Conservation (phyloP, 2,329 filamentous ascomycete species). For the Lecanicillium sp. region DNA sequence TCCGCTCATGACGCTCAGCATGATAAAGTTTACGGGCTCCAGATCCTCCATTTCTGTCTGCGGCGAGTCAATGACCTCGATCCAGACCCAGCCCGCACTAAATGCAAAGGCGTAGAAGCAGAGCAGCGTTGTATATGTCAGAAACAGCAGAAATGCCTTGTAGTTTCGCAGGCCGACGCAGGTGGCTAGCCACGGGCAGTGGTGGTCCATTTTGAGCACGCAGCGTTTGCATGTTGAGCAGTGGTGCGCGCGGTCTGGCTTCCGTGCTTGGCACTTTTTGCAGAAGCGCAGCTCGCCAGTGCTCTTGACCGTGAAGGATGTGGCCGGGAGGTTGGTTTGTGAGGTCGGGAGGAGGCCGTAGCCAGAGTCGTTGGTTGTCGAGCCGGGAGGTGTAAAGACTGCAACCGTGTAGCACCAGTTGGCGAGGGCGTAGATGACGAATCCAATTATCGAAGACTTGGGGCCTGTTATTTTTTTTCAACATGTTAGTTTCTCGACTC, state of each 20-base stretch:
- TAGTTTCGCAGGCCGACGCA: slow-evolving; percentile 93
- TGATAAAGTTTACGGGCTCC: slow-evolving; percentile 83
- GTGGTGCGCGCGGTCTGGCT: slow-evolving; percentile 93
- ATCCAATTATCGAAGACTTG: slow-evolving; percentile 51
- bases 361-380: slow-evolving; percentile 53
- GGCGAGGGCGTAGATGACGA: slow-evolving; percentile 67
- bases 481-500: slow-evolving; percentile 12
- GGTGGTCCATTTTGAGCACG: slow-evolving; percentile 98
- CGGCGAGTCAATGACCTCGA: slow-evolving; percentile 60
- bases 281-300: slow-evolving; percentile 83
- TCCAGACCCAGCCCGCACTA: slow-evolving; percentile 74
- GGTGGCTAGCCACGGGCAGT: slow-evolving; percentile 95
- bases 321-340: slow-evolving; percentile 49
- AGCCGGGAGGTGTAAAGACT: slow-evolving; percentile 85
- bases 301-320: slow-evolving; percentile 85
- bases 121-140: slow-evolving; percentile 82
- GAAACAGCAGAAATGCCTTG: slow-evolving; percentile 88
- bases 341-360: slow-evolving; percentile 68
- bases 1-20: slow-evolving; percentile 77
- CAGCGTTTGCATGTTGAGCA: slow-evolving; percentile 92
- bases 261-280: slow-evolving; percentile 93
- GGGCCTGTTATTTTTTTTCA: slow-evolving; percentile 30
- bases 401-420: slow-evolving; percentile 88
- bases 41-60: slow-evolving; percentile 66
- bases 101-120: slow-evolving; percentile 75